Evolutionary conservation across 208 protist genomes (phyloP).

Genomic region (Novymonas esmeraldas): DNA sequence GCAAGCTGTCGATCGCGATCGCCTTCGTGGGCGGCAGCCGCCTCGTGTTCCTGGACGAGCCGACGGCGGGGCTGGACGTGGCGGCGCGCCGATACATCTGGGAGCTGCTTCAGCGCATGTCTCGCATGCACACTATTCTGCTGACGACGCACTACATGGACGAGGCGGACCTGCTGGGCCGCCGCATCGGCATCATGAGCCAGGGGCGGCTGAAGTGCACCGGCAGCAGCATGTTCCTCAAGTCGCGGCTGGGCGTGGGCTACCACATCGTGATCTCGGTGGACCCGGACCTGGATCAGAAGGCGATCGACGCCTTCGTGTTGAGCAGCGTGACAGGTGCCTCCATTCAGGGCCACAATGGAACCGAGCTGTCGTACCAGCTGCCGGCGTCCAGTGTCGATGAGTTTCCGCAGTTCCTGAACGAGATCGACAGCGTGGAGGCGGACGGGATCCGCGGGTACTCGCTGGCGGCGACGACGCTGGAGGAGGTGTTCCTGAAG

Average conservation of each 20-base stretch:
- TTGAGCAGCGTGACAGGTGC: slow-evolving; percentile 21
- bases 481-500: slow-evolving; percentile 79
- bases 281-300: slow-evolving; percentile 31
- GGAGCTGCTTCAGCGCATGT: slow-evolving; percentile 55
- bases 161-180: slow-evolving; percentile 95
- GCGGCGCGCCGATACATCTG: slow-evolving; percentile 71
- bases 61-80: slow-evolving; percentile 88
- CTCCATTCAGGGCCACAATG: slow-evolving; percentile 26
- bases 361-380: slow-evolving; percentile 41
- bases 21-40: slow-evolving; percentile 77
- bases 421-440: slow-evolving; percentile 61
- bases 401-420: slow-evolving; percentile 43
- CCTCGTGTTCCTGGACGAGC: slow-evolving; percentile 89
- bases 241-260: slow-evolving; percentile 51
- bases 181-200: slow-evolving; percentile 93
- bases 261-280: slow-evolving; percentile 49
- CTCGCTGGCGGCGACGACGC: slow-evolving; percentile 64
- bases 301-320: slow-evolving; percentile 29
- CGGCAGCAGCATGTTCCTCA: slow-evolving; percentile 59
- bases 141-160: slow-evolving; percentile 96
- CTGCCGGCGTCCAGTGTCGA: slow-evolving; percentile 38
- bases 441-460: slow-evolving; percentile 47
- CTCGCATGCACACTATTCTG: slow-evolving; percentile 47
- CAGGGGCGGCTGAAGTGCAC: slow-evolving; percentile 51
- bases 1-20: slow-evolving; percentile 82